Base-by-base conservation (phyloP, 2,329 filamentous ascomycete genomes). In the Phaeosphaeriaceae sp. region DNA sequence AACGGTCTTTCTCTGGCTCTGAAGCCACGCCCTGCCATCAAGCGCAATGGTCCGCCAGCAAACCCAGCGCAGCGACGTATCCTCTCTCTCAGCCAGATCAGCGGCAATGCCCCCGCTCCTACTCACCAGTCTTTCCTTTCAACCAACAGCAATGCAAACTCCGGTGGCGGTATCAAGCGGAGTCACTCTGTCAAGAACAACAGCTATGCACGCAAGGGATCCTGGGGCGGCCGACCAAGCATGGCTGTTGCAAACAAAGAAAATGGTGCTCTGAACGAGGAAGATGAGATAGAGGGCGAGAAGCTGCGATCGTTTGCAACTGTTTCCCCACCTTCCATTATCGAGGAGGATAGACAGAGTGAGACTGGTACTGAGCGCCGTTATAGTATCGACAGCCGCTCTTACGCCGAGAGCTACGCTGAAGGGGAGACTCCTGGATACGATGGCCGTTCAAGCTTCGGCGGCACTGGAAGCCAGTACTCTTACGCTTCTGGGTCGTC, bases 21-120 rank as follows among this genome's bases (percentile, higher is more conserved):
- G 85, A 88, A 74, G 63, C 75, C 80, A 53, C 77, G 82, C 19
- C 77, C 80, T 40, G 73, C 75, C 26, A 70, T 79, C 11, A 75
- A 75, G 49, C 77, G 79, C 50, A 80, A 78, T 58, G 74, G 75
- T n/a, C 68, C 72, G 19, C 70, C 75, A 24, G 69, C 60, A 30
- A 76, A 77, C 55, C 73, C 78, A 40, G 77, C 79, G 17, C 80
- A 80, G 61, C 86, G 94, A 43, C 89, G 95, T 50, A 97, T 98
- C 70, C 86, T 96, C 59, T 97, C 93, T 52, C 86, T 98, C 35
- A 96, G 91, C 75, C 92, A 97, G 78, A 96, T 98, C 68, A 92
- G 88, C 54, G 89, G 90, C 74, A 94, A 95, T 71, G 83, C 87
- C 32, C 82, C 88, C 22, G 48, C 47, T 6, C 80, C 78, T 44